These are phyloP conservation scores for Albatrellus ellisii DNA, from an alignment of 768 basidiomycete species.

Conservation along the genomic window DNA sequence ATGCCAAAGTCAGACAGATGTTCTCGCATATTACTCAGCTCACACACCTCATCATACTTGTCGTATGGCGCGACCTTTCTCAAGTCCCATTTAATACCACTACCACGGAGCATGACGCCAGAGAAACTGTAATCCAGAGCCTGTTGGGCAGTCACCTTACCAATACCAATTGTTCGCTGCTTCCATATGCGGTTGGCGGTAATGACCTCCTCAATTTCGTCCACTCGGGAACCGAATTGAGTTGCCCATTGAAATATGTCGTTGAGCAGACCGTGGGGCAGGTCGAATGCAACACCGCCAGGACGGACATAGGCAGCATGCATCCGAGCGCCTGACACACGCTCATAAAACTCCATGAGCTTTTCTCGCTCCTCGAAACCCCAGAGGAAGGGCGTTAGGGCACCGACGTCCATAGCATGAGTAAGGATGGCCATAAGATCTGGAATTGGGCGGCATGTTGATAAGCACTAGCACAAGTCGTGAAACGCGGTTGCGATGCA, in stretches of 20 bases:
- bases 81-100: slow-evolving; percentile 91
- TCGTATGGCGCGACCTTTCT: slow-evolving; percentile 89
- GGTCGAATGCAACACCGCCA: slow-evolving; percentile 94
- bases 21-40: slow-evolving; percentile 7
- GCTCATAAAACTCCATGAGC: slow-evolving; percentile 99
- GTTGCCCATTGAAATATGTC: slow-evolving; percentile 99
- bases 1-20: background rate
- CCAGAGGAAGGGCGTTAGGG: slow-evolving; percentile 97
- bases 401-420: slow-evolving; percentile 95
- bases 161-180: slow-evolving; percentile 82
- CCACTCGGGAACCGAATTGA: slow-evolving; percentile 80
- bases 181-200: slow-evolving; percentile 99
- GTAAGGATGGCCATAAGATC: slow-evolving; percentile 96
- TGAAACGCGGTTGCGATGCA: slow-evolving; percentile 17
- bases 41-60: slow-evolving; percentile 75
- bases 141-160: slow-evolving; percentile 82
- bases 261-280: slow-evolving; percentile 96
- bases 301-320: slow-evolving; percentile 98
- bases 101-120: slow-evolving; percentile 94
- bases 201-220: slow-evolving; percentile 97
- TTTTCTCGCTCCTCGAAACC: slow-evolving; percentile 99
- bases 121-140: slow-evolving; percentile 89
- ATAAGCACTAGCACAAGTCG: slow-evolving; percentile 2
- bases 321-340: slow-evolving; percentile 93
- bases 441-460: slow-evolving; percentile 22